These are phyloP conservation scores for Cutaneotrichosporon mucoides DNA, from an alignment of 1,284 basidiomycete species.

Conservation along the genomic window DNA sequence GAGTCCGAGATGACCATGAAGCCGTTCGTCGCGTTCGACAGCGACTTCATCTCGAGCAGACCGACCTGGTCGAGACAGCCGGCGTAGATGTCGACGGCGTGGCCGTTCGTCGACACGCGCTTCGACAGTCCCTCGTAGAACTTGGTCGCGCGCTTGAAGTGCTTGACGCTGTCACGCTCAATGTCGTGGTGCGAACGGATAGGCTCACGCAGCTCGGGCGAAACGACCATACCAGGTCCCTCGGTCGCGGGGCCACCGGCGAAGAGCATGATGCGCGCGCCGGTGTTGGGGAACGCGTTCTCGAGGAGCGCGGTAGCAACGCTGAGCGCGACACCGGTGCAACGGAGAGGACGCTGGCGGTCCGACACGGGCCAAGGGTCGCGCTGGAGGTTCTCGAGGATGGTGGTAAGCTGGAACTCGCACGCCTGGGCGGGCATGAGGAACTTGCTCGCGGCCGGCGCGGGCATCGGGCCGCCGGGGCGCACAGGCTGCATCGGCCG, in stretches of 20 bases:
- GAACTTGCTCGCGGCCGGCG: slow-evolving; percentile 84
- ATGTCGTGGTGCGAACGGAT: slow-evolving; percentile 99
- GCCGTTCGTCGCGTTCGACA: slow-evolving; percentile 93
- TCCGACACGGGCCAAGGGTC: slow-evolving; percentile 98
- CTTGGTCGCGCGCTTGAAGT: slow-evolving; percentile 95
- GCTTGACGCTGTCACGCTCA: slow-evolving; percentile 93
- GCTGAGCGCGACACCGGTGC: slow-evolving; percentile 90
- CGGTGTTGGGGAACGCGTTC: slow-evolving; percentile 71
- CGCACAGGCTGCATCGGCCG: slow-evolving; percentile 52
- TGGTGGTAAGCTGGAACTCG: slow-evolving; percentile 94
- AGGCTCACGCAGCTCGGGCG: slow-evolving; percentile 91
- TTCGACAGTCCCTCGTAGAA: slow-evolving; percentile 96
- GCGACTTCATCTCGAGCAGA: slow-evolving; percentile 92
- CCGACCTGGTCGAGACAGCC: slow-evolving; percentile 99
- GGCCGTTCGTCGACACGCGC: slow-evolving; percentile 89
- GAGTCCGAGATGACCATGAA: slow-evolving; percentile 95
- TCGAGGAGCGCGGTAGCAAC: slow-evolving; percentile 95
- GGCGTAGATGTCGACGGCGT: slow-evolving; percentile 91
- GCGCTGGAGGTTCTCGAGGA: slow-evolving; percentile 81
- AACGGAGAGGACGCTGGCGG: slow-evolving; percentile 90
- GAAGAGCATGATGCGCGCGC: slow-evolving; percentile 94
- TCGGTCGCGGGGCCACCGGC: slow-evolving; percentile 95
- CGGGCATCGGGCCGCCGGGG: slow-evolving; percentile 74
- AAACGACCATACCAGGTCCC: slow-evolving; percentile 95
- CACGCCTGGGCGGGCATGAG: slow-evolving; percentile 87